A percentile compares a stretch with the other conserved stretches of the same genome.
These are phyloP conservation scores for Guadua angustifolia DNA, from an alignment of 176 grass and related monocot genomes.

Conservation along the genomic window DNA sequence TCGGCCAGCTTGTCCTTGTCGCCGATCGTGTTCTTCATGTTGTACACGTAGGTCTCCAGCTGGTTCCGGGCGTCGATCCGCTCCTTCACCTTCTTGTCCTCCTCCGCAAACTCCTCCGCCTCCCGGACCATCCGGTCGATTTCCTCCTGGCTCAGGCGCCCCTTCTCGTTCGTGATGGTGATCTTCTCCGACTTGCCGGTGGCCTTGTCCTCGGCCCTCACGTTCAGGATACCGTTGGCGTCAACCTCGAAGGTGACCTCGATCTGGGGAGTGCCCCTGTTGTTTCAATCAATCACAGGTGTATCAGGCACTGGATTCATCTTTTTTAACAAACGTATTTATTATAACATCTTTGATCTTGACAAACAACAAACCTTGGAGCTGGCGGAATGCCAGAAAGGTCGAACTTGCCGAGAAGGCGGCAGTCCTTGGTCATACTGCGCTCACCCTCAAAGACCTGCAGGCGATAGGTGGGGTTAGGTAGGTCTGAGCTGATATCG, in stretches of 20 bases:
- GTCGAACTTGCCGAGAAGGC: conserved; percentile 77
- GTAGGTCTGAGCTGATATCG: background rate
- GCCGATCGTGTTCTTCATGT: conserved; percentile 73
- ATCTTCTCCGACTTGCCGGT: conserved; percentile 72
- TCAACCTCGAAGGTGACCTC: conserved; percentile 76
- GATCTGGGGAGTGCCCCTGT: conserved; percentile 66
- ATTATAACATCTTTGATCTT: background rate
- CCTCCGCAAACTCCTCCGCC: conserved; percentile 68
- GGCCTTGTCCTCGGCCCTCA: conserved; percentile 71
- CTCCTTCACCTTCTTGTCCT: conserved; percentile 83
- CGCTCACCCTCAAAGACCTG: conserved; percentile 83
- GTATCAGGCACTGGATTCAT: background rate
- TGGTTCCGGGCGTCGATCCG: conserved; percentile 67
- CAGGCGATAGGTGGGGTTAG: background rate
- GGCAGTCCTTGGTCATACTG: conserved; percentile 79
- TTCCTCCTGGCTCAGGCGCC: conserved; percentile 73
- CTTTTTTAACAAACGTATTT: background rate
- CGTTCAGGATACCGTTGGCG: conserved; percentile 74
- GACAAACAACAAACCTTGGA: conserved; percentile 43
- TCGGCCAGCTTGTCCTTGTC: conserved; percentile 76
- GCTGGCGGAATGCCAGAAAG: conserved; percentile 58
- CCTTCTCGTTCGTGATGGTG: conserved; percentile 84
- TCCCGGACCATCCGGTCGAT: conserved; percentile 76
- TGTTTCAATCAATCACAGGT: background rate
- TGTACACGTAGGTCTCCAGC: conserved; percentile 73